Percentiles rank a stretch among this genome's conserved stretches.
phyloP scores from a whole-genome alignment of 345 rosid genomes.

The Sisymbrium irio region DNA sequence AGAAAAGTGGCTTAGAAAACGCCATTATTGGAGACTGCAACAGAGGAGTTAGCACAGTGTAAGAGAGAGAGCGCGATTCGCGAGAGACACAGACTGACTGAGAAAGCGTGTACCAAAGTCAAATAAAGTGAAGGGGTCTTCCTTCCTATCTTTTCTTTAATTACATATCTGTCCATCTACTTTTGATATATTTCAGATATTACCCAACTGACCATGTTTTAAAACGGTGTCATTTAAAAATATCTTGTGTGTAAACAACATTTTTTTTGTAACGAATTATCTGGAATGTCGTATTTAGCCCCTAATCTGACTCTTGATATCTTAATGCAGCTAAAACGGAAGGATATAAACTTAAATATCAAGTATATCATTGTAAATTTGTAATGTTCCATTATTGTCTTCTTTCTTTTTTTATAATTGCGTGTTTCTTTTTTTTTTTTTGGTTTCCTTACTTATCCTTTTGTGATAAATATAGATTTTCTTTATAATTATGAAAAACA shows the following conservation, averaged over 20 bases:
- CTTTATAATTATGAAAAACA: neutral
- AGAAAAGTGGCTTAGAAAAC: slow-evolving; percentile 25
- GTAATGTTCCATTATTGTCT: neutral
- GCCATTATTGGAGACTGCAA: slow-evolving; percentile 40
- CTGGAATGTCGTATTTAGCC: slow-evolving; percentile 4
- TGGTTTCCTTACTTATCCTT: neutral
- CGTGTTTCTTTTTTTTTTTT: neutral
- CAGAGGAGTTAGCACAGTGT: slow-evolving; percentile 22
- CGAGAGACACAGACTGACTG: slow-evolving; percentile 3
- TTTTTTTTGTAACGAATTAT: neutral
- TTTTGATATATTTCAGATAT: neutral
- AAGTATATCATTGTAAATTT: slow-evolving; percentile 9
- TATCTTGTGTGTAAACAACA: neutral
- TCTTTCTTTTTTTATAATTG: neutral
- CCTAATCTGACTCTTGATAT: neutral
- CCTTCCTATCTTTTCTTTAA: slow-evolving; percentile 9
- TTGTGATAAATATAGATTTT: neutral
- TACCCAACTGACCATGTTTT: neutral
- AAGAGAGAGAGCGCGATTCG: slow-evolving; percentile 12
- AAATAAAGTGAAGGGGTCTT: slow-evolving; percentile 23
- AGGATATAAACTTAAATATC: slow-evolving; percentile 24
- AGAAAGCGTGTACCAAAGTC: slow-evolving; percentile 24
- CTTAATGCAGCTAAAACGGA: slow-evolving; percentile 30
- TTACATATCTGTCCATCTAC: neutral
- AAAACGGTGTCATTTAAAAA: neutral